Percentiles rank a stretch among this genome's conserved stretches.
phyloP scores from a whole-genome alignment of 208 protist genomes.

The Leishmania tarentolae region DNA sequence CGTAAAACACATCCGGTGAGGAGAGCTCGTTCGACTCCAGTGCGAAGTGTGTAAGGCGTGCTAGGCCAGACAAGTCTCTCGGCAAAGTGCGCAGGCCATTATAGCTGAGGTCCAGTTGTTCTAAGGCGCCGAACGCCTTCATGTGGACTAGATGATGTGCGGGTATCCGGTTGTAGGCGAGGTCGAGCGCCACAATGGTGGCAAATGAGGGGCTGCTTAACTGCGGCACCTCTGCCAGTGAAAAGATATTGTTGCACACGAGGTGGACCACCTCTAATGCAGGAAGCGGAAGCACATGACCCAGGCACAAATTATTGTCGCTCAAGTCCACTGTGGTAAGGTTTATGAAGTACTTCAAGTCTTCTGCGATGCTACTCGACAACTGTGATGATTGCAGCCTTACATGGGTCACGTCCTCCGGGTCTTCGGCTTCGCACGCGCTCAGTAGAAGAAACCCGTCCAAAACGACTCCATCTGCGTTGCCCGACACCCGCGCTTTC shows the following conservation, averaged over 20 bases:
- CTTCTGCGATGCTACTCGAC: conserved; percentile 62
- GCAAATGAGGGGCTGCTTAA: conserved; percentile 26
- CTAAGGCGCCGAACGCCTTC: conserved; percentile 63
- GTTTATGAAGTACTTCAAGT: conserved; percentile 72
- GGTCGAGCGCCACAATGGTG: conserved; percentile 66
- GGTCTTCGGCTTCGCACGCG: conserved; percentile 61
- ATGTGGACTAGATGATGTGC: conserved; percentile 56
- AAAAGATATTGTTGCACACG: conserved; percentile 75
- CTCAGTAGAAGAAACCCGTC: conserved; percentile 85
- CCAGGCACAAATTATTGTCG: conserved; percentile 74
- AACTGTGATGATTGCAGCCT: conserved; percentile 73
- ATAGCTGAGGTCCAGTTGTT: conserved; percentile 83
- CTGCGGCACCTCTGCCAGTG: conserved; percentile 39
- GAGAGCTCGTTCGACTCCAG: conserved; percentile 78
- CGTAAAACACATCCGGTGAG: conserved; percentile 53
- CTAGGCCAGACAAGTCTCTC: conserved; percentile 65
- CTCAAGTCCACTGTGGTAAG: conserved; percentile 81
- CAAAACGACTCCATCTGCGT: conserved; percentile 47
- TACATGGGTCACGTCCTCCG: conserved; percentile 69
- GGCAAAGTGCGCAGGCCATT: conserved; percentile 76
- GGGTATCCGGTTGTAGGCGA: conserved; percentile 86
- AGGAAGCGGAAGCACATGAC: conserved; percentile 64
- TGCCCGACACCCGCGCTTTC: conserved; percentile 32
- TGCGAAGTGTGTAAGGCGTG: conserved; percentile 82
- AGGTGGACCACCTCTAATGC: conserved; percentile 75